Percentiles rank a stretch among this genome's conserved stretches.
Conservation (phyloP, 345 rosid species). For the Salix suchowensis region DNA sequence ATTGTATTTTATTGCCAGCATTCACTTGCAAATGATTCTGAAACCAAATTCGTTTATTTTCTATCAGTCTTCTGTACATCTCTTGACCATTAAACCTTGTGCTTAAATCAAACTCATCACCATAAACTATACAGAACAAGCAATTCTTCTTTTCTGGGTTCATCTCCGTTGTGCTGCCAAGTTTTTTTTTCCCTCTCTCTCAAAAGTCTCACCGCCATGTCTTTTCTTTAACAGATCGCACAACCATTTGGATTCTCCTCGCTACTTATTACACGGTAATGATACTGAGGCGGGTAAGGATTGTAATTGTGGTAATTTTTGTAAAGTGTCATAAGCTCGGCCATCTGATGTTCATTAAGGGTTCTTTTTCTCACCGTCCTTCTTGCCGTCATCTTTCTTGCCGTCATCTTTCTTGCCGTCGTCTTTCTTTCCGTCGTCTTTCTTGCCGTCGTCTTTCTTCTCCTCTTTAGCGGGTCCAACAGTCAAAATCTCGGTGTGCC, state of each 20-base stretch:
- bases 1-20: no score
- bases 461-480: constrained; percentile 56
- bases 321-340: constrained; percentile 25
- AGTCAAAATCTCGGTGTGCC: constrained; percentile 34
- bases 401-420: constrained; percentile 4
- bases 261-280: constrained; percentile 27
- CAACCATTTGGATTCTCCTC: constrained; percentile 60
- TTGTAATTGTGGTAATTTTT: constrained; percentile 14
- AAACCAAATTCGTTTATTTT: no score
- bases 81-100: not conserved
- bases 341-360: constrained; percentile 23
- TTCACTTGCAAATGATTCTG: no score
- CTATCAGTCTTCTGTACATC: not conserved
- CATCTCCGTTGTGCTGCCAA: not conserved
- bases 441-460: not conserved
- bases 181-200: not conserved
- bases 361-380: constrained; percentile 27
- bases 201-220: not conserved
- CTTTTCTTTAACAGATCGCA: constrained; percentile 29
- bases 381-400: constrained; percentile 16
- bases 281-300: constrained; percentile 22
- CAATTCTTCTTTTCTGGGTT: not conserved
- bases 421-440: not conserved
- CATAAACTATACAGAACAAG: not conserved
- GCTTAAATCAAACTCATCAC: not conserved